Conservation (phyloP, 371 early-diverging fungal genomes). For the Lichtheimia ornata region DNA sequence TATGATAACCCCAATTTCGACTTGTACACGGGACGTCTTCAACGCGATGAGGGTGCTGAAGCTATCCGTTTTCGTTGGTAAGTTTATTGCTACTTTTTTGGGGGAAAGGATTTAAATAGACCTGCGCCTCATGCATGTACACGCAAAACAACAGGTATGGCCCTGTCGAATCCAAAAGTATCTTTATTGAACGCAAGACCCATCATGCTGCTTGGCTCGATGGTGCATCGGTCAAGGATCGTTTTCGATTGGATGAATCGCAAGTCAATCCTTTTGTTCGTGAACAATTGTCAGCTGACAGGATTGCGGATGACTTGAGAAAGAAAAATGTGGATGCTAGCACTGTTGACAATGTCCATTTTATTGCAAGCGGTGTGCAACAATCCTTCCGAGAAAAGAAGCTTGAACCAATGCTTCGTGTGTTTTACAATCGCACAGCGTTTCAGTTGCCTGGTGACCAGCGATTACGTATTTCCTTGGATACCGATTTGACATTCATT, state of each 20-base stretch:
- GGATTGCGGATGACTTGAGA: constrained; percentile 77
- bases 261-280: constrained; percentile 44
- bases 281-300: constrained; percentile 86
- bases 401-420: constrained; percentile 78
- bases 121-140: neutral
- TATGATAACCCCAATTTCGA: constrained; percentile 90
- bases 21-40: constrained; percentile 82
- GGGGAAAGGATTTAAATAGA: neutral
- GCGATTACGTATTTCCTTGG: constrained; percentile 89
- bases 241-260: constrained; percentile 42
- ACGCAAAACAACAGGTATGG: constrained; percentile 25
- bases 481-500: constrained; percentile 93
- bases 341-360: constrained; percentile 67
- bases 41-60: constrained; percentile 84
- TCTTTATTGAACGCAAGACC: constrained; percentile 90
- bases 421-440: constrained; percentile 93
- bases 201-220: constrained; percentile 92
- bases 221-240: constrained; percentile 73
- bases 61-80: constrained; percentile 91
- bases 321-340: constrained; percentile 63
- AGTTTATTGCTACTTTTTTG: neutral
- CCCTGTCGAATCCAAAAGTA: constrained; percentile 59
- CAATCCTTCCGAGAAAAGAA: constrained; percentile 63
- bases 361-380: constrained; percentile 73
- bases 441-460: constrained; percentile 95